These are phyloP conservation scores for Plantago elongata DNA, from an alignment of 257 asterid genomes.

Conservation along the genomic window DNA sequence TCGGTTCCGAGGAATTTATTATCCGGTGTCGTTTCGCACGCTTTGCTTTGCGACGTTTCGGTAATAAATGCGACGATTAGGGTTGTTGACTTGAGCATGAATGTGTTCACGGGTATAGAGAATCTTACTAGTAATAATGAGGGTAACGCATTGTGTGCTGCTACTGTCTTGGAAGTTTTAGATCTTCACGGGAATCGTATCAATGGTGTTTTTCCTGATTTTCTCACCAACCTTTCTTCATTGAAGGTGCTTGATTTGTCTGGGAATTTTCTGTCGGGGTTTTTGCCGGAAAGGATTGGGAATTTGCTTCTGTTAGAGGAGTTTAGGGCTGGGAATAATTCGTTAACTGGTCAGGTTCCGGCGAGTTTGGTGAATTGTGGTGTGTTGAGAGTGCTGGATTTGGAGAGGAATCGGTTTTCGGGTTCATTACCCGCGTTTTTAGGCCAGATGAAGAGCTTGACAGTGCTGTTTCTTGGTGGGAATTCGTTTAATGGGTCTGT, in stretches of 20 bases:
- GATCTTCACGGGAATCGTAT: conserved; percentile 79
- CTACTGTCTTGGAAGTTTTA: conserved; percentile 46
- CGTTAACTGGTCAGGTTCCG: conserved; percentile 52
- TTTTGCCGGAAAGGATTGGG: conserved; percentile 42
- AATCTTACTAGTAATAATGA: conserved; percentile 17
- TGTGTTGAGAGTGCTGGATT: conserved; percentile 48
- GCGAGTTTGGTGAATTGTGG: conserved; percentile 34
- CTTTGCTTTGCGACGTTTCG: conserved; percentile 51
- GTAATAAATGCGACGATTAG: conserved; percentile 45
- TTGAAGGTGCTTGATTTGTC: conserved; percentile 55
- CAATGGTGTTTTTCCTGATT: conserved; percentile 46
- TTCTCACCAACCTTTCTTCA: conserved; percentile 39
- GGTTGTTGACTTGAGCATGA: conserved; percentile 57
- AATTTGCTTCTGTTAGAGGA: conserved; percentile 47
- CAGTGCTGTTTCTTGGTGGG: conserved; percentile 46
- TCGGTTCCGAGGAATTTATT: conserved; percentile 58
- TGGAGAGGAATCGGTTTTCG: conserved; percentile 41
- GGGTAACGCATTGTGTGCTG: conserved; percentile 27
- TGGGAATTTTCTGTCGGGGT: conserved; percentile 55
- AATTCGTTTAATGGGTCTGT: conserved; percentile 46
- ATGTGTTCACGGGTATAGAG: conserved; percentile 69
- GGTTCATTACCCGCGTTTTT: conserved; percentile 58
- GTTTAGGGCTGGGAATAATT: conserved; percentile 56
- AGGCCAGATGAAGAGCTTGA: conserved; percentile 39
- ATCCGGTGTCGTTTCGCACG: conserved; percentile 56